A percentile compares a stretch with the other conserved stretches of the same genome.
phyloP scores from a whole-genome alignment of 2,329 filamentous ascomycete species.

The Claviceps africana region DNA sequence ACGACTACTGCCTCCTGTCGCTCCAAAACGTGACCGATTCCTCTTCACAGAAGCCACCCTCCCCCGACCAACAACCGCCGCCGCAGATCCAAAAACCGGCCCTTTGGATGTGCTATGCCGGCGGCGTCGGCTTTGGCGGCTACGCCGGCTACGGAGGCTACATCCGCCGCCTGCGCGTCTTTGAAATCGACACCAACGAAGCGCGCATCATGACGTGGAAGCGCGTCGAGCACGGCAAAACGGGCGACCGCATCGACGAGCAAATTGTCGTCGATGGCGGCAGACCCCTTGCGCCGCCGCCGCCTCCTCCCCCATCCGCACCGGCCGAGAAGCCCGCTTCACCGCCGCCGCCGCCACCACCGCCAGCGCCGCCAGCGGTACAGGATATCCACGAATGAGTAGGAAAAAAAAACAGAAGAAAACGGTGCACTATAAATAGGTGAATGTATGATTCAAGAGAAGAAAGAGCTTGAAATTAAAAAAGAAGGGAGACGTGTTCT shows the following conservation, averaged over 20 bases:
- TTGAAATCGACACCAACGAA: constrained; percentile 85
- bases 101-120: constrained; percentile 97
- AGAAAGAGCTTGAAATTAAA: background rate
- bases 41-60: background rate
- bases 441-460: background rate
- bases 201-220: constrained; percentile 88
- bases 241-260: constrained; percentile 40
- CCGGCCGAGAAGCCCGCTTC: background rate
- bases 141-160: constrained; percentile 87
- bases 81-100: constrained; percentile 35
- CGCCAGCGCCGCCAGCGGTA: constrained; percentile 3
- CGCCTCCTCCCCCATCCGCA: constrained; percentile 6
- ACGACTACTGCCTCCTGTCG: constrained; percentile 82
- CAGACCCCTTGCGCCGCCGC: constrained; percentile 23
- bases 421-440: background rate
- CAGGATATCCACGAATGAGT: constrained; percentile 6
- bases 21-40: constrained; percentile 17
- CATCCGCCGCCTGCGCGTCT: constrained; percentile 71
- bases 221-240: constrained; percentile 57
- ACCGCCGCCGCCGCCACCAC: constrained; percentile 12
- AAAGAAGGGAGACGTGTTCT: background rate
- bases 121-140: constrained; percentile 81
- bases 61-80: constrained; percentile 3
- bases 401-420: background rate
- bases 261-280: constrained; percentile 54